Conservation (phyloP, 225 moss, liverwort and hornwort genomes). For the Climacium dendroides region DNA sequence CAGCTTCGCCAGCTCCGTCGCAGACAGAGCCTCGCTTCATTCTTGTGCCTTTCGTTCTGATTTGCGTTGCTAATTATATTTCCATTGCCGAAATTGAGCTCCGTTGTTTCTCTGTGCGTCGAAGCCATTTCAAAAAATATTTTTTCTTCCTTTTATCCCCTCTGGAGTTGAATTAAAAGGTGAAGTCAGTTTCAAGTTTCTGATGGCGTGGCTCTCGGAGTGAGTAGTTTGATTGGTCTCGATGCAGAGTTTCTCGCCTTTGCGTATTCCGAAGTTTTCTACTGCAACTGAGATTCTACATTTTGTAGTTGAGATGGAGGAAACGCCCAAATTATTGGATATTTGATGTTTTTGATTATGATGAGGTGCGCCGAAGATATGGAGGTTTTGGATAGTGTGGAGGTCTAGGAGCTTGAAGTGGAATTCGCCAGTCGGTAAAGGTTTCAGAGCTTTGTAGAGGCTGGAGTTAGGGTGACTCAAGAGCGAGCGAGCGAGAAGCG, state of each 20-base stretch:
- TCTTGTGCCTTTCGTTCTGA: background rate
- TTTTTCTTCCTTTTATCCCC: background rate
- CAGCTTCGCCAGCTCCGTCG: background rate
- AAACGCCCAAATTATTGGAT: background rate
- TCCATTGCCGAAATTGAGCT: background rate
- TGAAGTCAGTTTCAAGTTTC: background rate
- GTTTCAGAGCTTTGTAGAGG: background rate
- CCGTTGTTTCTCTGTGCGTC: background rate
- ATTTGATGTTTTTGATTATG: background rate
- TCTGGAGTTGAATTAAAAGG: background rate
- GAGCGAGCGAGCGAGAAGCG: background rate
- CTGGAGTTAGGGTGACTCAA: background rate
- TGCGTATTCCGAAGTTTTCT: background rate
- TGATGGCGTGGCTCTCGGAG: background rate
- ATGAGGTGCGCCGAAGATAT: background rate
- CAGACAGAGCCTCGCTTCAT: background rate
- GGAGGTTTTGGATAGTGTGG: background rate
- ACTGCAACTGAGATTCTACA: background rate
- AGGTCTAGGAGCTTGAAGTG: background rate
- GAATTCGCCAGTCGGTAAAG: background rate
- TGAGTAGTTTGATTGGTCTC: background rate
- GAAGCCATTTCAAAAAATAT: too few species aligned
- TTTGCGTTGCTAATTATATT: background rate
- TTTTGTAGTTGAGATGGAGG: background rate
- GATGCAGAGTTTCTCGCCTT: background rate